A percentile compares a stretch with the other conserved stretches of the same genome.
Conservation (phyloP, 2,329 filamentous ascomycete species). For the Alternaria brassicicola region DNA sequence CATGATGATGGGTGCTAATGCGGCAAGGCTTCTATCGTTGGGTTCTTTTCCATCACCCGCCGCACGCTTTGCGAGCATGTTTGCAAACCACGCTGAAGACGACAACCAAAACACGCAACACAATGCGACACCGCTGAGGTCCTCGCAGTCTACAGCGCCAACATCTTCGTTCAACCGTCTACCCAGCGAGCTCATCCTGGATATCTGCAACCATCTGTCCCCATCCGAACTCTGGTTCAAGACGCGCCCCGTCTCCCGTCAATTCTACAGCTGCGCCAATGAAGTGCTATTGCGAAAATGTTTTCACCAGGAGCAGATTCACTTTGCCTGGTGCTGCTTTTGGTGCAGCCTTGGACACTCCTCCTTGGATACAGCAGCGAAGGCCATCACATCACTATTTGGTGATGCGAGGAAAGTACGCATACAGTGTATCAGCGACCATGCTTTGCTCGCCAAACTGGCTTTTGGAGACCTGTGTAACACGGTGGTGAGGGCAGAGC, state of each 20-base stretch:
- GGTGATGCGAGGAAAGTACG: background rate
- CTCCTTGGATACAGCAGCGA: background rate
- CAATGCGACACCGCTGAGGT: background rate
- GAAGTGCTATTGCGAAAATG: conserved; percentile 6
- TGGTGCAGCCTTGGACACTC: conserved; percentile 12
- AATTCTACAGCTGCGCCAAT: conserved; percentile 7
- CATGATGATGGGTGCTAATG: background rate
- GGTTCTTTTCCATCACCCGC: background rate
- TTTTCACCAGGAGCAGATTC: conserved; percentile 1
- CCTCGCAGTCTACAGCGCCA: background rate
- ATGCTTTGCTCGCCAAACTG: background rate
- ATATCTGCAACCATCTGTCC: conserved; percentile 6
- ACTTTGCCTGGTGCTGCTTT: conserved; percentile 14
- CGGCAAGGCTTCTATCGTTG: background rate
- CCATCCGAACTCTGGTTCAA: conserved; percentile 6
- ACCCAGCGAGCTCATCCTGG: conserved; percentile 9
- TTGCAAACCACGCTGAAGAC: background rate
- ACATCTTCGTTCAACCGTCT: background rate
- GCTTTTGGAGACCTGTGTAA: conserved; percentile 3
- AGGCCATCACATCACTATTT: conserved; percentile 2
- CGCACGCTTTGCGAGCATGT: background rate
- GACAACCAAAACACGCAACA: background rate
- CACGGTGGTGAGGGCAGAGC: conserved; percentile 3
- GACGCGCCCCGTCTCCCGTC: conserved; percentile 5
- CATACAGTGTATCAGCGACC: conserved; percentile 1